Evolutionary conservation across 257 asterid genomes (phyloP), one percentile per base, ranked within the genome.

Genomic region (Solanum chilense): DNA sequence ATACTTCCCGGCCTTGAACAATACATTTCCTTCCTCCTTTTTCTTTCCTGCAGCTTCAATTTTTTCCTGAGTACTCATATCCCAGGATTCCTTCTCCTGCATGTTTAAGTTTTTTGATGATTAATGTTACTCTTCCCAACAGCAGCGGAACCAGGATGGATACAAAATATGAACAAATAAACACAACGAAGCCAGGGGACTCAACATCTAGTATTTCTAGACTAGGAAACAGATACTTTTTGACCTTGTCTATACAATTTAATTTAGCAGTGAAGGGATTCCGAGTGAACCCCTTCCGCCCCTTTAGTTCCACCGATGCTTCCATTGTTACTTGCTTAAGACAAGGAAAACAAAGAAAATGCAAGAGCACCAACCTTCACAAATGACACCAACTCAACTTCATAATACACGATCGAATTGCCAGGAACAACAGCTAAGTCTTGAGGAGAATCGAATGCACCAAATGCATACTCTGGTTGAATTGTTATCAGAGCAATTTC

Each of bases 21-120:
- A 90, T 52, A 23, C 42, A 85, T 94, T 93, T 31, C 95, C 95
- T 85, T 93, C 94, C 70, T 93, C 95, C 86, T 94, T 94, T 85
- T 93, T 92, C 90, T 87, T 93, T 27, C 89, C 91, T 2, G 97
- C 91, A 83, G 93, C 92, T 47, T 91, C 87, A 9, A 93, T 86
- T 88, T 93, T 94, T 21, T 94, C 97, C 49, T 92, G 91, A 11
- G 90, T 74, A 45, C 58, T 90, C 94, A 94, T 86, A 44, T 92
- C 94, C 97, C 97, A 94, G 44, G 97, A 92, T 84, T 93, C 97
- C 89, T 90, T 94, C 82, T 94, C 97, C 97, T 94, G 87, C 25
- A 87, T 37, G 47, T 31, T 71, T 49, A 15, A 35, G 81, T 73
- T 37, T 20, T 11, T 74, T 35, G 25, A 20, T 35, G 2, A 37